phyloP scores from a whole-genome alignment of 176 grass and related monocot species.

The Eleusine indica region DNA sequence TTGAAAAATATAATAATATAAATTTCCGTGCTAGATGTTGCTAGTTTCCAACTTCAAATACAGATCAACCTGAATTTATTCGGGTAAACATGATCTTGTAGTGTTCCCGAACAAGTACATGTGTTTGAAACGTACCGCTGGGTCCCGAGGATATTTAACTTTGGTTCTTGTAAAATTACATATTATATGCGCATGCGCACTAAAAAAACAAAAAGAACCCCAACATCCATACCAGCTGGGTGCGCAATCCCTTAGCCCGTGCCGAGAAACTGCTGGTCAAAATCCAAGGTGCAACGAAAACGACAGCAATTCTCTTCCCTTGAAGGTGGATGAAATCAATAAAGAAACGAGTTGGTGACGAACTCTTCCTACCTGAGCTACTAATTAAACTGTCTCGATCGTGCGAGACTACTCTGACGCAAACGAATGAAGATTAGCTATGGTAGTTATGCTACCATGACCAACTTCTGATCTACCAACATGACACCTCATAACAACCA shows the following conservation, averaged over 20 bases:
- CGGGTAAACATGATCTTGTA: too few relatives aligned
- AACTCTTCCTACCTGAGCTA: constrained; percentile 25
- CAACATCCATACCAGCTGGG: background rate
- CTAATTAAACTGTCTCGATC: background rate
- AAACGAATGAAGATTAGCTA: constrained; percentile 22
- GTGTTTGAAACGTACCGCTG: too few relatives aligned
- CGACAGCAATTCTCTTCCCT: background rate
- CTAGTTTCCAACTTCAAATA: too few relatives aligned
- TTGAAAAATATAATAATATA: too few relatives aligned
- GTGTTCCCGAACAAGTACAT: too few relatives aligned
- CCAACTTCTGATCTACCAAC: constrained; percentile 47
- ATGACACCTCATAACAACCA: background rate
- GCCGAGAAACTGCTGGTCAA: background rate
- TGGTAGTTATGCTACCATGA: constrained; percentile 48
- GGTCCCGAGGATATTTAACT: too few relatives aligned
- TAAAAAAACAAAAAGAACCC: background rate
- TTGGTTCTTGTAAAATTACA: too few relatives aligned
- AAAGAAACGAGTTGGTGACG: constrained; percentile 27
- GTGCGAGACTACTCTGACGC: background rate
- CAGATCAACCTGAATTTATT: too few relatives aligned
- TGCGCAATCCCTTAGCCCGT: background rate
- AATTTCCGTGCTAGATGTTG: too few relatives aligned
- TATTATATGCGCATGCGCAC: too few relatives aligned
- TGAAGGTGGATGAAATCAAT: background rate
- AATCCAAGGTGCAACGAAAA: background rate